Evolutionary conservation across 2,329 filamentous ascomycete species (phyloP).

Genomic region (Fusarium illudens): DNA sequence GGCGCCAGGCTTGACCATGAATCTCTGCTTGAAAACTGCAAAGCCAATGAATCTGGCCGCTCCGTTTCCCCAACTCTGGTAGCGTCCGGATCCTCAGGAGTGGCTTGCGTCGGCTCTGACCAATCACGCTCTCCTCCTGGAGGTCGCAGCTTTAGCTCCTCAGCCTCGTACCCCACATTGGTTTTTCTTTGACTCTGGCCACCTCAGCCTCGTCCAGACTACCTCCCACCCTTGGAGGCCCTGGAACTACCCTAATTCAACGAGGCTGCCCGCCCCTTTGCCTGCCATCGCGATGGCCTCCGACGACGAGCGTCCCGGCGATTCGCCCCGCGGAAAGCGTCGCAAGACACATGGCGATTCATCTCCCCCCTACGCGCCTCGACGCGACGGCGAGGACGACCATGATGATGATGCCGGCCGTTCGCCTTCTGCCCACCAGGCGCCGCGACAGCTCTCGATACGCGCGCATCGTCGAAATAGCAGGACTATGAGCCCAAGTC

Average conservation of each 20-base stretch:
- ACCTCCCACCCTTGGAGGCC: slow-evolving; percentile 18
- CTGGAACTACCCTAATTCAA: slow-evolving; percentile 9
- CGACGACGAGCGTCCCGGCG: slow-evolving; percentile 37
- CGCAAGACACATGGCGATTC: slow-evolving; percentile 46
- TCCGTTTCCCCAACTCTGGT: slow-evolving; percentile 35
- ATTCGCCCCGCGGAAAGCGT: slow-evolving; percentile 45
- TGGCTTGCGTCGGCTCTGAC: slow-evolving; percentile 16
- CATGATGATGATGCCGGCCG: slow-evolving; percentile 16
- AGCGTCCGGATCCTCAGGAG: slow-evolving; percentile 40
- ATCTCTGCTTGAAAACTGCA: not conserved
- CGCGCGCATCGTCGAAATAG: slow-evolving; percentile 31
- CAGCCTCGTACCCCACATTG: slow-evolving; percentile 31
- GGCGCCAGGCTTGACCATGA: slow-evolving; percentile 2
- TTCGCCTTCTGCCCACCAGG: slow-evolving; percentile 8
- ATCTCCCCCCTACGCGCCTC: slow-evolving; percentile 39
- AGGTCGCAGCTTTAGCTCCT: slow-evolving; percentile 3
- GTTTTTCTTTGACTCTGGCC: slow-evolving; percentile 2
- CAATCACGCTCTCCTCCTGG: slow-evolving; percentile 20
- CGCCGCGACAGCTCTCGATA: slow-evolving; percentile 30
- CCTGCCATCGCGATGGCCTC: slow-evolving; percentile 41
- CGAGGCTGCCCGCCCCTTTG: slow-evolving; percentile 6
- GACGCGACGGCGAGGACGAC: slow-evolving; percentile 28
- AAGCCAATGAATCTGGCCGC: slow-evolving; percentile 18
- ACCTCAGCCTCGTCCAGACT: slow-evolving; percentile 35
- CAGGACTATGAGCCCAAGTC: slow-evolving; percentile 39